Evolutionary conservation across 2,329 filamentous ascomycete genomes (phyloP).

Genomic region (Colletotrichum scovillei): DNA sequence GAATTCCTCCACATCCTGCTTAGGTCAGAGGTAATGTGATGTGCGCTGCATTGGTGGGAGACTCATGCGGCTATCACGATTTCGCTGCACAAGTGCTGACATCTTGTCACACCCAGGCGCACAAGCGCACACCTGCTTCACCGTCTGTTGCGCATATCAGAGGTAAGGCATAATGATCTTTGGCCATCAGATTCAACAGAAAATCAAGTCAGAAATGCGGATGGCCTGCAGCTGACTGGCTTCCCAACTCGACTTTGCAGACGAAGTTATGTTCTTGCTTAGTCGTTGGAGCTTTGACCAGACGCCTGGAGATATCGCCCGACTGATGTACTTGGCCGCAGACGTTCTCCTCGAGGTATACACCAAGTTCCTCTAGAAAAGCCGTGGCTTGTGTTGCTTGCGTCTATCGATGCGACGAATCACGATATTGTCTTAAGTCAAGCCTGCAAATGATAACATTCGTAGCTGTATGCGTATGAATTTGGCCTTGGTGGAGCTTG

Average conservation of each 20-base stretch:
- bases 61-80: constrained; percentile 33
- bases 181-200: neutral
- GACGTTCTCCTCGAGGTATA: neutral
- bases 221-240: neutral
- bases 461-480: neutral
- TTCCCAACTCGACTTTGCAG: neutral
- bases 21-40: constrained; percentile 20
- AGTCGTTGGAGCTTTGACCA: neutral
- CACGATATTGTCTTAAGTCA: constrained; percentile 19
- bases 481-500: constrained; percentile 23
- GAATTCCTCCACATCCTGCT: neutral
- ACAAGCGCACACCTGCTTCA: constrained; percentile 28
- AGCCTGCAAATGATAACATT: constrained; percentile 12
- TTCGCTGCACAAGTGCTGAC: constrained; percentile 35
- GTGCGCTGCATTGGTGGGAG: constrained; percentile 18
- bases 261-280: neutral
- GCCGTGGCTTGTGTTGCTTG: constrained; percentile 16
- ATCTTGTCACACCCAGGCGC: constrained; percentile 25
- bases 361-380: neutral
- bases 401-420: neutral
- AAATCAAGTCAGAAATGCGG: neutral
- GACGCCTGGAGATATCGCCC: neutral
- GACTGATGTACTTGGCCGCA: neutral
- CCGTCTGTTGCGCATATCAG: constrained; percentile 17
- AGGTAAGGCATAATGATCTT: constrained; percentile 1